These are phyloP conservation scores for Sporothrix brunneoviolacea DNA, from an alignment of 2,329 filamentous ascomycete species.

Conservation along the genomic window DNA sequence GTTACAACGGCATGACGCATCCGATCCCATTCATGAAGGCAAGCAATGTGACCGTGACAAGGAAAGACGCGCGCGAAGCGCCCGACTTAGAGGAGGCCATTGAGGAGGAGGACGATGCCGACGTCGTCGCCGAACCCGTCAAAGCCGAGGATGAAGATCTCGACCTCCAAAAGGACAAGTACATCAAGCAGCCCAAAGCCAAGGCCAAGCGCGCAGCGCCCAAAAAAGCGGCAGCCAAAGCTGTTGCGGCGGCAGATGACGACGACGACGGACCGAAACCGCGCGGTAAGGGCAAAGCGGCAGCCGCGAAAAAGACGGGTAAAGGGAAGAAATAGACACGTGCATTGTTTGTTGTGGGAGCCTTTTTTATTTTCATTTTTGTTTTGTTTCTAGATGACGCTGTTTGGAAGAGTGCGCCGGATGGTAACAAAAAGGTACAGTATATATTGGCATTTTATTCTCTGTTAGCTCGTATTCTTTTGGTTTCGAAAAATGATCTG, in stretches of 20 bases:
- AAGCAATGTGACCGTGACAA: constrained; percentile 65
- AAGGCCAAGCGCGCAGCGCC: constrained; percentile 35
- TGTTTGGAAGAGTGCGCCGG: too few relatives aligned
- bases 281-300: constrained; percentile 49
- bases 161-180: constrained; percentile 93
- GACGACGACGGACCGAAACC: constrained; percentile 43
- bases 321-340: constrained; percentile 38
- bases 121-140: constrained; percentile 49
- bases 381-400: too few relatives aligned
- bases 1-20: constrained; percentile 80
- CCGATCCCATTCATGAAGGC: constrained; percentile 96
- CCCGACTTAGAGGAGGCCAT: constrained; percentile 96
- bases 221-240: constrained; percentile 41
- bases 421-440: too few relatives aligned
- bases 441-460: too few relatives aligned
- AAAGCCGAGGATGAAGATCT: constrained; percentile 64
- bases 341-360: too few relatives aligned
- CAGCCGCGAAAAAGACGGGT: constrained; percentile 27
- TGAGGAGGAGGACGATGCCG: constrained; percentile 82
- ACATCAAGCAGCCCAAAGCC: constrained; percentile 84
- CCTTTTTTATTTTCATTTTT: too few relatives aligned
- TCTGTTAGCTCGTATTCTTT: too few relatives aligned
- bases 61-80: constrained; percentile 64
- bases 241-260: constrained; percentile 25
- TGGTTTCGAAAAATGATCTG: too few relatives aligned